Base-by-base conservation (phyloP, 805 yeast species). In the Jamesozyma jinghongensis region DNA sequence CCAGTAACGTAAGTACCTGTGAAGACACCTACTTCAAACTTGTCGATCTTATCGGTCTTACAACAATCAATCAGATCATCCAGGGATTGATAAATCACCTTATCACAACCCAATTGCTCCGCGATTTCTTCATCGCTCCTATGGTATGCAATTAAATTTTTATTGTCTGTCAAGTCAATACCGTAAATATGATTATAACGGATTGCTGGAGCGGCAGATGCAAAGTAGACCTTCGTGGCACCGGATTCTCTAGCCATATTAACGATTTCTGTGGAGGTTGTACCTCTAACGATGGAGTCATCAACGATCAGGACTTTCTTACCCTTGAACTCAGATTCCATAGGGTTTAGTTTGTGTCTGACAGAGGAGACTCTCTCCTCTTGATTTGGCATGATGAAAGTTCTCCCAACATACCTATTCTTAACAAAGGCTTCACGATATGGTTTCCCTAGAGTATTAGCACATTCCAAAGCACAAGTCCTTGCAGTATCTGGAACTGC, bases 211-310 rank as follows among this genome's bases (percentile, higher is more conserved):
- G 98, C 94, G 57, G 97, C 92, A 19, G 95, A 85, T 0, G 98
- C 98, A 62, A 92, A 82, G 61, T 77, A 90, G n/a, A 92, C 98
- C 53, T 79, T 81, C 46, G 75, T 79, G 34, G 98, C 98, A 43
- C 98, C 98, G 4, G 97, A 95, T 63, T 92, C 98, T 53, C 83
- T 75, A n/a, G 98, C 98, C 98, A 92, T 92, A 50, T 79, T 82
- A 27, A 92, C 94, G 50, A 92, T 92, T 67, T 92, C 98, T 61
- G 77, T 83, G 5, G 97, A 87, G 3, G 98, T 92, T 17, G 98
- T 92, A 47, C 98, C 98, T 61, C 98, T 79, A 8, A 92, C 98
- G 49, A 92, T 90, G 20, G 97, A 86, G 64, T 92, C 98, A 64
- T 92, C 98, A 34, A 92, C 97, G 40, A 92, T 73, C 48, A 92